Base-by-base conservation (phyloP, 2,329 filamentous ascomycete genomes). In the Clonostachys byssicola region DNA sequence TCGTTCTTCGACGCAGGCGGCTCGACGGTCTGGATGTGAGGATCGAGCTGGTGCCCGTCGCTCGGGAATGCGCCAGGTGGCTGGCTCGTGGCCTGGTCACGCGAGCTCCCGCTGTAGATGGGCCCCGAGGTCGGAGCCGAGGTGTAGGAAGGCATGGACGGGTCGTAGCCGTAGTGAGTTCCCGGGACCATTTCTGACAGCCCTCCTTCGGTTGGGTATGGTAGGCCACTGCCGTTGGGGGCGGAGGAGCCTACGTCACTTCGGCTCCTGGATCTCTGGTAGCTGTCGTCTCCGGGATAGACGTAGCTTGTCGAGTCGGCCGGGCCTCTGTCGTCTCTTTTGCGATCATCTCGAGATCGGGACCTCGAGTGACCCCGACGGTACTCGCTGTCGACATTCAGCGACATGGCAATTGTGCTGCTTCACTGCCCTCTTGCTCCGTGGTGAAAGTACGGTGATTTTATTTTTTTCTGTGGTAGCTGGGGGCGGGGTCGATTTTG, bases 311-410 rank as follows among this genome's bases (percentile, higher is more conserved):
- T 30, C 23, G 23, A 30, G 23, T 30, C 23, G 4, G 23, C 8
- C 23, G 73, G 63, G 48, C 73, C 74, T 20, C 64, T 61, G 9
- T 64, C 59, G 35, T 62, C 60, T 43, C 51, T 59, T n/a, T 60
- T 52, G 42, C 64, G 64, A 33, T 60, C 58, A 48, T 64, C 62
- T 50, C 64, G 60, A 64, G 72, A 57, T 60, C 67, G 42, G 65
- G 77, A 80, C 45, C 70, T 68, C 45, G 75, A 74, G 46, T 75
- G 74, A 43, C 65, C 71, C 46, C 72, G 70, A 42, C 68, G 68
- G 43, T 64, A 61, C 49, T 60, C 60, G 47, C 72, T 70, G 49
- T 74, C 72, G 46, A 77, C 71, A 47, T 69, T 66, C 41, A 80
- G 66, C 54, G 78, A 80, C 77, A 81, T 81, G 38, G 17, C 36